Evolutionary conservation across 129 eudicot genomes (phyloP).

Genomic region (Sambucus nigra): DNA sequence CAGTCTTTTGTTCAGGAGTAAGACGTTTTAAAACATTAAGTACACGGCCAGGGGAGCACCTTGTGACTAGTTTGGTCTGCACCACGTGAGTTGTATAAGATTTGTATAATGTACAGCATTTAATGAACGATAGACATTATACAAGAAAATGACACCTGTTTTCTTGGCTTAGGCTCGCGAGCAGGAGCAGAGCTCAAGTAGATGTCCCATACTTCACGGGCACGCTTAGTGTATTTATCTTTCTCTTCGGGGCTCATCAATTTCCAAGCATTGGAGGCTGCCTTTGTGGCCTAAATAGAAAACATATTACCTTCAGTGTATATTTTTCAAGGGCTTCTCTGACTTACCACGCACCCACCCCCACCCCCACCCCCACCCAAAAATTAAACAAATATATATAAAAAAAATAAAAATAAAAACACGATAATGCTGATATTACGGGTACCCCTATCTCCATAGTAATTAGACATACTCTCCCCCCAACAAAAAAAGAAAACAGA

Average conservation of each 20-base stretch:
- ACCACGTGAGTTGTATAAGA: not conserved
- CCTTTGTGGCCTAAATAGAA: slow-evolving; percentile 53
- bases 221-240: slow-evolving; percentile 67
- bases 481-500: no score
- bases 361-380: no score
- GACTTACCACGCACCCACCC: no score
- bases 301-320: not conserved
- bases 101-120: not conserved
- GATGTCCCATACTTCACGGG: slow-evolving; percentile 83
- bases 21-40: slow-evolving; percentile 59
- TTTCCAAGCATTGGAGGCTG: slow-evolving; percentile 87
- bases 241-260: slow-evolving; percentile 72
- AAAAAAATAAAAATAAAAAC: no score
- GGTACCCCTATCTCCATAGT: no score
- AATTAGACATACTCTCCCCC: no score
- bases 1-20: slow-evolving; percentile 53
- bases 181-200: slow-evolving; percentile 69
- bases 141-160: slow-evolving; percentile 34
- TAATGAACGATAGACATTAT: not conserved
- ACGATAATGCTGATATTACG: no score
- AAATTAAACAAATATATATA: no score
- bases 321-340: no score
- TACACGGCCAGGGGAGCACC: slow-evolving; percentile 85
- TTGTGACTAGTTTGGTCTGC: slow-evolving; percentile 70
- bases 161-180: slow-evolving; percentile 63